Evolutionary conservation across 306 rosid species (phyloP).

Genomic region (Rosa persica): DNA sequence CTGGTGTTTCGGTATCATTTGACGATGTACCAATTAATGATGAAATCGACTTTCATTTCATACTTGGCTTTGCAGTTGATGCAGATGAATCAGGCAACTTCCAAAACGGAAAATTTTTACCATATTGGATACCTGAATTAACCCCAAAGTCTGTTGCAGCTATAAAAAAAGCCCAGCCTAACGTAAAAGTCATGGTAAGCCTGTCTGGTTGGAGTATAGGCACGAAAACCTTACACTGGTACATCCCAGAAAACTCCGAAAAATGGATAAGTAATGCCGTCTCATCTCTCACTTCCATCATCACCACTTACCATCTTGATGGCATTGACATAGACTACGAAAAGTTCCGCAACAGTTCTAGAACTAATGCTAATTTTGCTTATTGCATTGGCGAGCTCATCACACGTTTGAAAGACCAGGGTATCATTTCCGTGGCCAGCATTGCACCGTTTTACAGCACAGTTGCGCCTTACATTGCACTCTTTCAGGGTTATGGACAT

Average conservation of each 20-base stretch:
- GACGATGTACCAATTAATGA: constrained; percentile 36
- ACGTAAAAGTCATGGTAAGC: constrained; percentile 51
- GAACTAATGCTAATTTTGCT: constrained; percentile 30
- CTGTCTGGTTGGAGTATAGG: constrained; percentile 53
- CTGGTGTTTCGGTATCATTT: constrained; percentile 35
- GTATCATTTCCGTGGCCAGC: constrained; percentile 44
- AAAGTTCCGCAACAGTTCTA: constrained; percentile 31
- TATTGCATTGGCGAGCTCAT: constrained; percentile 61
- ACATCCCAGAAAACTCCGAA: constrained; percentile 33
- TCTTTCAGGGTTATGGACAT: constrained; percentile 27
- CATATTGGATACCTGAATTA: constrained; percentile 40
- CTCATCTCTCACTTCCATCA: constrained; percentile 35
- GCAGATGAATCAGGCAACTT: constrained; percentile 37
- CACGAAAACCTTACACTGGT: constrained; percentile 45
- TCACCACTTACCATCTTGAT: constrained; percentile 42
- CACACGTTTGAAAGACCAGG: constrained; percentile 44
- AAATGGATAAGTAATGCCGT: constrained; percentile 56
- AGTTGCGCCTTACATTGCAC: constrained; percentile 35
- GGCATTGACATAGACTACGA: constrained; percentile 60
- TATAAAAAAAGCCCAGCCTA: constrained; percentile 37
- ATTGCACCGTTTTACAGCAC: constrained; percentile 55
- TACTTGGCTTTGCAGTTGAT: constrained; percentile 51
- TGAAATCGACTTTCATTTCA: constrained; percentile 49
- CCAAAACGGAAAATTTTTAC: constrained; percentile 49
- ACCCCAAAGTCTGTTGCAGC: constrained; percentile 40